These are phyloP conservation scores for Adenanthera pavonina DNA, from an alignment of 306 rosid species.

Conservation along the genomic window DNA sequence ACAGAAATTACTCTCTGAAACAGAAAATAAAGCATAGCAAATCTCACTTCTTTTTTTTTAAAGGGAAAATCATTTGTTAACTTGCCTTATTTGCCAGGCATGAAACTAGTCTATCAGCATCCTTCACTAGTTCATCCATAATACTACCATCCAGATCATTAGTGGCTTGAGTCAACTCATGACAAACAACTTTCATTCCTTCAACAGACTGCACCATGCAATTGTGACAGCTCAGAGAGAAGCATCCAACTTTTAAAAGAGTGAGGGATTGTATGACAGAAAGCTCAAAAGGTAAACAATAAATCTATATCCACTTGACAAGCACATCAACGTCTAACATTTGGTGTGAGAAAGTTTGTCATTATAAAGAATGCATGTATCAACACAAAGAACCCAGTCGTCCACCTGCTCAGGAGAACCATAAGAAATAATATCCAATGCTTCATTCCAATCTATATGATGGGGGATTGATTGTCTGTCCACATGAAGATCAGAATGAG, in stretches of 20 bases:
- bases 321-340: neutral
- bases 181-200: conserved; percentile 99
- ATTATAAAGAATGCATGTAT: neutral
- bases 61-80: neutral
- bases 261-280: neutral
- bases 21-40: neutral
- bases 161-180: conserved; percentile 92
- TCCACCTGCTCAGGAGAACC: conserved; percentile 97
- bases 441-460: conserved; percentile 97
- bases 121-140: conserved; percentile 87
- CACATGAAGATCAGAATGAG: conserved; percentile 66
- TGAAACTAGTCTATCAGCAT: conserved; percentile 92
- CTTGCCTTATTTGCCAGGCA: conserved; percentile 91
- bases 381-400: conserved; percentile 2
- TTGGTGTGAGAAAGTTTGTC: conserved; percentile 3
- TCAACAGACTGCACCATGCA: conserved; percentile 82
- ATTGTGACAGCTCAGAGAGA: conserved; percentile 35
- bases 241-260: conserved; percentile 11
- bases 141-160: conserved; percentile 90
- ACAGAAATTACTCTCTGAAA: neutral
- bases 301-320: neutral
- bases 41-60: neutral
- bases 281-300: neutral
- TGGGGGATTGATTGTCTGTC: conserved; percentile 72
- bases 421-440: conserved; percentile 86